Evolutionary conservation across 208 protist species (phyloP).

Genomic region (Jaenimonas drosophilae): DNA sequence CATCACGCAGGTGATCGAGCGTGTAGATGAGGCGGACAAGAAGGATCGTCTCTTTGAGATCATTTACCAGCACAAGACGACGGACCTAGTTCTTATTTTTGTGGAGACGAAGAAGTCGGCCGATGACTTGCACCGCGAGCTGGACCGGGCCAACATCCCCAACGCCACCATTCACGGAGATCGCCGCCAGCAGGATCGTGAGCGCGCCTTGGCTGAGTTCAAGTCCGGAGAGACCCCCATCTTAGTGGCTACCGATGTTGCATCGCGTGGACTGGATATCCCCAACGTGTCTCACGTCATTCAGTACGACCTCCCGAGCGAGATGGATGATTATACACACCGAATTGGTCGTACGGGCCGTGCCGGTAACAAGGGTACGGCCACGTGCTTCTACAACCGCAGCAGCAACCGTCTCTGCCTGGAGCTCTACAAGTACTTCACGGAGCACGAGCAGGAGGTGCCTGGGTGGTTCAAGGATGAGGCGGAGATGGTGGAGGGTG

Average conservation of each 20-base stretch:
- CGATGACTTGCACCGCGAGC: conserved; percentile 69
- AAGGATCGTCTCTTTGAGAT: conserved; percentile 67
- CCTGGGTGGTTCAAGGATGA: conserved; percentile 76
- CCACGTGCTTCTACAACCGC: conserved; percentile 91
- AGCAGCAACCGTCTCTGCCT: conserved; percentile 39
- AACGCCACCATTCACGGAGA: conserved; percentile 93
- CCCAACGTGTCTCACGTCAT: conserved; percentile 95
- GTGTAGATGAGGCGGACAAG: conserved; percentile 56
- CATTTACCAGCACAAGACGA: conserved; percentile 66
- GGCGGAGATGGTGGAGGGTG: conserved; percentile 68
- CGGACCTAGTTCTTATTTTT: conserved; percentile 91
- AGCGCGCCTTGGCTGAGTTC: conserved; percentile 85
- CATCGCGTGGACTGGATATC: conserved; percentile 97
- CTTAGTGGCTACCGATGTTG: conserved; percentile 97
- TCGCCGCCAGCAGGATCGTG: conserved; percentile 81
- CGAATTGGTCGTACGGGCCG: conserved; percentile 99
- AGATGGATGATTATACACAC: conserved; percentile 99
- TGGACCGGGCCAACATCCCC: conserved; percentile 83
- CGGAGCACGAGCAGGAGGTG: conserved; percentile 80
- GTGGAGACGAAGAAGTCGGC: conserved; percentile 98
- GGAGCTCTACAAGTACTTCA: conserved; percentile 75
- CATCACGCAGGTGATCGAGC: conserved; percentile 92
- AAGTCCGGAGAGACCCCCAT: conserved; percentile 78
- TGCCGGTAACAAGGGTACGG: conserved; percentile 93
- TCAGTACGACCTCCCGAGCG: conserved; percentile 94